Evolutionary conservation across 345 rosid genomes (phyloP).

Genomic region (Hevea brasiliensis): DNA sequence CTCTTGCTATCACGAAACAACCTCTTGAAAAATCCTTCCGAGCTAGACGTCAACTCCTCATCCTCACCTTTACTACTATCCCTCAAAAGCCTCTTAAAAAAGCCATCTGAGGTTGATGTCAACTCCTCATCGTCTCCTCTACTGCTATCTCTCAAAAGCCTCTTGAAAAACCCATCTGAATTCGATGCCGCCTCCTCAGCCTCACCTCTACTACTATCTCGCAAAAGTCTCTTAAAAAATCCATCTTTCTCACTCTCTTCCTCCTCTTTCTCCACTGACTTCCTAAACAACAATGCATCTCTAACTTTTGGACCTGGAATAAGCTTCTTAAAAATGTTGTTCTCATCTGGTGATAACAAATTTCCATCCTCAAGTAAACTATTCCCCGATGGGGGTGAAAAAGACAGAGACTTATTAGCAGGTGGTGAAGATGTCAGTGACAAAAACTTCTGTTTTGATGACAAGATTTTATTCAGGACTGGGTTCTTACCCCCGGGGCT

Average conservation of each 20-base stretch:
- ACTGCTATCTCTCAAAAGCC: conserved; percentile 56
- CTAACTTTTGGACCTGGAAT: conserved; percentile 93
- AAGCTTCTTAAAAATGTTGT: conserved; percentile 81
- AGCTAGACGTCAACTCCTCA: conserved; percentile 59
- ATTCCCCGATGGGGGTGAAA: conserved; percentile 61
- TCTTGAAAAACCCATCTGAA: conserved; percentile 38
- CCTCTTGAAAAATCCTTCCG: conserved; percentile 81
- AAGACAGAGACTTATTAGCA: conserved; percentile 60
- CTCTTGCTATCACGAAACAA: conserved; percentile 64
- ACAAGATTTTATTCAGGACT: conserved; percentile 72
- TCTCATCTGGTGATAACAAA: conserved; percentile 69
- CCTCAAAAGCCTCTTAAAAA: conserved; percentile 51
- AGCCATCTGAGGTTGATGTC: conserved; percentile 27
- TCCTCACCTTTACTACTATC: conserved; percentile 55
- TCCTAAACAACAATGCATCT: conserved; percentile 91
- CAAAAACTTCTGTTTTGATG: conserved; percentile 86
- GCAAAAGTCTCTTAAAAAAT: conserved; percentile 87
- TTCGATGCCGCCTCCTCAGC: conserved; percentile 44
- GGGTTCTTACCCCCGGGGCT: conserved; percentile 90
- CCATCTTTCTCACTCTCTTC: conserved; percentile 92
- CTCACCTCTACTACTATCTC: conserved; percentile 66
- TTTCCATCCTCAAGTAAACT: conserved; percentile 65
- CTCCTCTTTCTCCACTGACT: conserved; percentile 87
- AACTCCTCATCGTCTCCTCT: conserved; percentile 44
- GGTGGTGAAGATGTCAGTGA: conserved; percentile 84